Percentiles rank a stretch among this genome's conserved stretches.
phyloP scores from a whole-genome alignment of 2,329 filamentous ascomycete species.

The Alternaria solani region DNA sequence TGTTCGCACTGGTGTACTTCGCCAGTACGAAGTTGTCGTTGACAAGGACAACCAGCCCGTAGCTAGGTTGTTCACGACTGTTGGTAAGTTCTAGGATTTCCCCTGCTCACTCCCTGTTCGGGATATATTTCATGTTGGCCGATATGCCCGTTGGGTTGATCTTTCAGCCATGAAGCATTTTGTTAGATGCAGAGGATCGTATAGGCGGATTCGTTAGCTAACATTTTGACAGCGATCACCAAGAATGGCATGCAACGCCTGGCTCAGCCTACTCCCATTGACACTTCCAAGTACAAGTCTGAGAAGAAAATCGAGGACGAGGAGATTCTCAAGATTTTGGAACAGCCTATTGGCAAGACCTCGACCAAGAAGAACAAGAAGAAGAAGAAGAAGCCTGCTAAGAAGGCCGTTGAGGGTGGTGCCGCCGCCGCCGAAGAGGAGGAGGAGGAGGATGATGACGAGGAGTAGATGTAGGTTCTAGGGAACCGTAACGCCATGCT shows the following conservation, averaged over 20 bases:
- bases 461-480: constrained; percentile 41
- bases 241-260: constrained; percentile 96
- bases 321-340: constrained; percentile 92
- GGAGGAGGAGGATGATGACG: constrained; percentile 45
- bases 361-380: constrained; percentile 84
- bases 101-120: constrained; percentile 4
- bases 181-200: background rate
- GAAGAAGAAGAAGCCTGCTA: constrained; percentile 75
- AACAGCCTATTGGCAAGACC: constrained; percentile 76
- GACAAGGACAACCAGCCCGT: constrained; percentile 90
- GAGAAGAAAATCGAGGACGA: constrained; percentile 99
- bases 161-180: background rate
- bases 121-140: background rate
- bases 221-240: constrained; percentile 74
- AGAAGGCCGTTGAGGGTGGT: constrained; percentile 66
- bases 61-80: constrained; percentile 85
- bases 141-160: background rate
- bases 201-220: constrained; percentile 12
- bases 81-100: constrained; percentile 81
- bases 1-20: constrained; percentile 88
- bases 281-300: constrained; percentile 84
- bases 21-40: constrained; percentile 94
- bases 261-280: constrained; percentile 75
- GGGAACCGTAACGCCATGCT: background rate
- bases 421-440: constrained; percentile 51